Percentiles rank a stretch among this genome's conserved stretches.
Conservation (phyloP, 768 basidiomycete species). For the Podaxis sp. region DNA sequence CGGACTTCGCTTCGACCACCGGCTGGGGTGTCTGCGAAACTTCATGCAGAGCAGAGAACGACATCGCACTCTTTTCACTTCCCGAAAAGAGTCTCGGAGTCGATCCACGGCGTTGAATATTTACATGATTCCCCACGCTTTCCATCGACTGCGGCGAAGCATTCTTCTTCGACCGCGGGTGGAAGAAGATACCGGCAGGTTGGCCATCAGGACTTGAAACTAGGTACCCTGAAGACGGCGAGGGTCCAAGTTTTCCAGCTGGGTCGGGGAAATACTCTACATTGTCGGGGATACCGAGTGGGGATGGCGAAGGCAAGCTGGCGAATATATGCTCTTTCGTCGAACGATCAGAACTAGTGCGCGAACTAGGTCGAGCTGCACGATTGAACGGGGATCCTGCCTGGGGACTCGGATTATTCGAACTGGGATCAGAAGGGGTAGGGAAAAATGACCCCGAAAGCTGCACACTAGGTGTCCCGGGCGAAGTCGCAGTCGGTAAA, state of each 20-base stretch:
- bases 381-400: slow-evolving; percentile 17
- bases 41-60: slow-evolving; percentile 36
- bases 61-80: slow-evolving; percentile 21
- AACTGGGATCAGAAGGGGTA: slow-evolving; percentile 18
- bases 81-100: slow-evolving; percentile 27
- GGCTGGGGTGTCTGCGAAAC: slow-evolving; percentile 8
- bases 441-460: slow-evolving; percentile 44
- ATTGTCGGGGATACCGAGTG: slow-evolving; percentile 65
- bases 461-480: slow-evolving; percentile 69
- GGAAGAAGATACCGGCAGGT: slow-evolving; percentile 95
- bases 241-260: slow-evolving; percentile 68
- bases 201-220: slow-evolving; percentile 93
- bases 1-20: slow-evolving; percentile 3
- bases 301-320: slow-evolving; percentile 60
- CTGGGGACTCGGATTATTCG: background rate
- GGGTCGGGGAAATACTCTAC: slow-evolving; percentile 78
- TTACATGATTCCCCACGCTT: slow-evolving; percentile 41
- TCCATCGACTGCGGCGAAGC: slow-evolving; percentile 41
- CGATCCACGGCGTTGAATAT: slow-evolving; percentile 26
- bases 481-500: slow-evolving; percentile 91
- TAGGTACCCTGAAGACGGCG: slow-evolving; percentile 83
- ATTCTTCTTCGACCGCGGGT: slow-evolving; percentile 57
- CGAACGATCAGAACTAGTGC: slow-evolving; percentile 65
- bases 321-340: slow-evolving; percentile 39
- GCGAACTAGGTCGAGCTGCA: slow-evolving; percentile 50